Base-by-base conservation (phyloP, 768 basidiomycete genomes). In the Lyophyllum atratum region DNA sequence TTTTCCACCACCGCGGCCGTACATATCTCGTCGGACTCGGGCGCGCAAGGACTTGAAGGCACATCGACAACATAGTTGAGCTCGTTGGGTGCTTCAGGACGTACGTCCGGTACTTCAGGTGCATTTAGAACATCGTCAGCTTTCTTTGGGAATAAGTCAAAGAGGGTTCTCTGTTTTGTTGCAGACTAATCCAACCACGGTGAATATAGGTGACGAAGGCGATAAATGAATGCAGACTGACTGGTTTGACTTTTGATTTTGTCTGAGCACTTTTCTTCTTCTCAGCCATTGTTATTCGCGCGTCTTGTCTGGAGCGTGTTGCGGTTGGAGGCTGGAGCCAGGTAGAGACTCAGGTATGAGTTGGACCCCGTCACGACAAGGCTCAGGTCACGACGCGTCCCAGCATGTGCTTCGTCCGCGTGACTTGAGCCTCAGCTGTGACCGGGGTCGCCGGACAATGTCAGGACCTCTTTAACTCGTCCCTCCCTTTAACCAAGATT, bases 141-240 rank as follows among this genome's bases (percentile, higher is more conserved):
- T 54, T 71, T 73, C 49, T 61, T 60, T 10, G 63, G 53, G 56
- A 77, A 76, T 31, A 74, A 64, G 46, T 79, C 76, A n/a, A 77
- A 61, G 1, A 82, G 60, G 2, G 79, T 80, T 56, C 66, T 72
- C 68, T 82, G 78, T 61, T 63, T 70, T 47, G 70, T 17, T 28
- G 58, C 29, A 45, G 52, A 37, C 65, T 65, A 42, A 33, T 39
- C 26, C 9, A 25, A 25, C 46, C 29, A 33, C 52, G 34, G 49
- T 58, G 45, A 44, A 59, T 52, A 49, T 31, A 37, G 48, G 54
- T 24, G 46, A 54, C 42, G 19, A 43, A 21, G 15, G 14, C 26
- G 19, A 46, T 52, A 21, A 22, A 53, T n/a, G 7, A 29, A 28
- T 44, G 39, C 19, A 37, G 49, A 71, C 70, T 53, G 53, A 73